Conservation (phyloP, 2,329 filamentous ascomycete species). For the Cladophialophora carrionii region DNA sequence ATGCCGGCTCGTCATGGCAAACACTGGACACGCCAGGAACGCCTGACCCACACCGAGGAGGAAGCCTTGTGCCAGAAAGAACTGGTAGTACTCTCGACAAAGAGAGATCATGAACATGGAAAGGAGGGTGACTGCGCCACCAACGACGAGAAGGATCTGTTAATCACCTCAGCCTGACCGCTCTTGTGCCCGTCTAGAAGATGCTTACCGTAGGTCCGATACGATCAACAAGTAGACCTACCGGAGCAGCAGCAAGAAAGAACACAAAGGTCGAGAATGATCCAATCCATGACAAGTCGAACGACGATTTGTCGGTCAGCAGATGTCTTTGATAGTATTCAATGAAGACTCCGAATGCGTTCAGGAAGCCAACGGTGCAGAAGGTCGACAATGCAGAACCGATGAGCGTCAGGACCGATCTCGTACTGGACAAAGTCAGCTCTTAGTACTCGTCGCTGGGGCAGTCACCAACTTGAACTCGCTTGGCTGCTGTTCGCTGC, state of each 20-base stretch:
- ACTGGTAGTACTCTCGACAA: slow-evolving; percentile 55
- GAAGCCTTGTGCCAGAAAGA: slow-evolving; percentile 57
- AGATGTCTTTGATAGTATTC: slow-evolving; percentile 50
- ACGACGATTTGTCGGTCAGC: slow-evolving; percentile 42
- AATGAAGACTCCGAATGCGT: slow-evolving; percentile 50
- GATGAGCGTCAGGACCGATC: slow-evolving; percentile 40
- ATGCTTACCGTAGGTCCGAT: slow-evolving; percentile 47
- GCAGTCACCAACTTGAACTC: slow-evolving; percentile 21
- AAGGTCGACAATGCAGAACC: slow-evolving; percentile 43
- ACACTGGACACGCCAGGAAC: slow-evolving; percentile 51
- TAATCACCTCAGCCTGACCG: slow-evolving; percentile 10
- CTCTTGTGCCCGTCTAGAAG: not conserved
- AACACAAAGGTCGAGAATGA: slow-evolving; percentile 46
- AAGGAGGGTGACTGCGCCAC: slow-evolving; percentile 40
- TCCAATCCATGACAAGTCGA: slow-evolving; percentile 52
- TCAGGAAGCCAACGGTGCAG: slow-evolving; percentile 47
- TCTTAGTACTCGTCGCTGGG: not conserved
- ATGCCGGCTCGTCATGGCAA: slow-evolving; percentile 52
- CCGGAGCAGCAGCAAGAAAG: slow-evolving; percentile 44
- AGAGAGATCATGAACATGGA: slow-evolving; percentile 46
- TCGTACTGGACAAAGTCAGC: slow-evolving; percentile 34
- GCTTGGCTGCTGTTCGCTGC: not conserved
- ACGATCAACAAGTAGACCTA: slow-evolving; percentile 51
- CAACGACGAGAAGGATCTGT: slow-evolving; percentile 22
- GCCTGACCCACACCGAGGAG: slow-evolving; percentile 50